Evolutionary conservation across 371 early-diverging fungal genomes (phyloP), one percentile per base, ranked within the genome.

Genomic region (Mucor mucedo): DNA sequence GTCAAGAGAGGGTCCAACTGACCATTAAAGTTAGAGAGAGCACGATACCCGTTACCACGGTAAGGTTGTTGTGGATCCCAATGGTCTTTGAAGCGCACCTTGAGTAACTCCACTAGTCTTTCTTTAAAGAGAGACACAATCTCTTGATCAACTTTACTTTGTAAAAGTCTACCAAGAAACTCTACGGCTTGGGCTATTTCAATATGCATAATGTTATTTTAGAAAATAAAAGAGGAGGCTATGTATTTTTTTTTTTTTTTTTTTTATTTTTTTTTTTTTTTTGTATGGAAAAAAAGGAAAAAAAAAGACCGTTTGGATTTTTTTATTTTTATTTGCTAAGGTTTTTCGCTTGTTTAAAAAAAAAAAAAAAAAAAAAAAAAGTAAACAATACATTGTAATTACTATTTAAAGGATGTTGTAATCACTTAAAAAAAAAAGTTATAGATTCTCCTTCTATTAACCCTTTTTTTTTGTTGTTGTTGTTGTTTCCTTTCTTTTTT

Each of bases 21-120:
- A 21, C 85, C 84, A 58, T 84, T 86, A 66, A 89, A 90, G 55
- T 87, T 86, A 40, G 90, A 84, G 59, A 93, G 76, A 32, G 92
- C 85, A 65, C 93, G 83, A 77, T 86, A 93, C 9, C 81, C 93
- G 69, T 90, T 92, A 56, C 93, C 93, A 45, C 69, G 70, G 49
- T 72, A 78, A 27, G 92, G 89, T 52, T 83, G 80, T 39, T 89
- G 82, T 16, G 86, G 66, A 63, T 91, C 84, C 93, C 93, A 93
- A 61, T 93, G 93, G 55, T 85, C 77, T 52, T 66, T 52, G 60
- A 85, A 89, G 35, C 77, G 77, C 32, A 63, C 64, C 5, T 75
- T 61, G 30, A 89, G 70, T 11, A 78, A 59, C 39, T 73, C 76
- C 32, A 77, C 64, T 35, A 89, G 69, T 41, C 71, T 73, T 5